Evolutionary conservation across 2,329 filamentous ascomycete species (phyloP).

Genomic region (Alternaria tenuissima): DNA sequence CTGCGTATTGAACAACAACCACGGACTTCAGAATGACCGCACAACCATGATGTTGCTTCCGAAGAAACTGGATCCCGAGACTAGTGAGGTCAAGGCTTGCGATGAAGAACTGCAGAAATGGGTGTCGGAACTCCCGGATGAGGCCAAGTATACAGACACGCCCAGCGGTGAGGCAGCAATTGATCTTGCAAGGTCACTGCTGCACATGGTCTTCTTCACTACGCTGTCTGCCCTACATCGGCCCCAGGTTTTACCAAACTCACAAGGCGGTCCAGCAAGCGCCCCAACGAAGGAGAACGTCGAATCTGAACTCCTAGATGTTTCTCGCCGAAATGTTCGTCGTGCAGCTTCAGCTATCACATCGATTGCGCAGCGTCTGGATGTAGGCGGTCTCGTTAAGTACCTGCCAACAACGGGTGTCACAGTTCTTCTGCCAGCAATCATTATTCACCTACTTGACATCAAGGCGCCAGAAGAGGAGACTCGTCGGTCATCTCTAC

Average conservation of each 20-base stretch:
- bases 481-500: constrained; percentile 75
- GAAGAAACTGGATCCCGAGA: constrained; percentile 84
- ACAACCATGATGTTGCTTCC: constrained; percentile 89
- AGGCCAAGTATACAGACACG: constrained; percentile 73
- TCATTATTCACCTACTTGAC: constrained; percentile 92
- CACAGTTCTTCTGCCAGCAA: constrained; percentile 87
- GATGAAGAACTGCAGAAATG: constrained; percentile 82
- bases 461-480: constrained; percentile 83
- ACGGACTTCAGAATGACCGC: constrained; percentile 72
- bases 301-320: constrained; percentile 75
- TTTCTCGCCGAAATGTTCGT: constrained; percentile 82
- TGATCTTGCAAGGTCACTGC: constrained; percentile 78
- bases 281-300: constrained; percentile 47
- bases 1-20: constrained; percentile 85
- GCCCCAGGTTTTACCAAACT: constrained; percentile 85
- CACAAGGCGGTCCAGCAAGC: constrained; percentile 62
- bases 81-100: constrained; percentile 79
- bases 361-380: constrained; percentile 79
- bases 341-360: constrained; percentile 87
- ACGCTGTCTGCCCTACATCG: constrained; percentile 90
- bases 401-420: constrained; percentile 90
- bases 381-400: constrained; percentile 74
- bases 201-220: constrained; percentile 94
- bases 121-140: constrained; percentile 74
- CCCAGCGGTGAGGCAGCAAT: constrained; percentile 65